Base-by-base conservation (phyloP, 768 basidiomycete genomes). In the Hydnum rufescens region DNA sequence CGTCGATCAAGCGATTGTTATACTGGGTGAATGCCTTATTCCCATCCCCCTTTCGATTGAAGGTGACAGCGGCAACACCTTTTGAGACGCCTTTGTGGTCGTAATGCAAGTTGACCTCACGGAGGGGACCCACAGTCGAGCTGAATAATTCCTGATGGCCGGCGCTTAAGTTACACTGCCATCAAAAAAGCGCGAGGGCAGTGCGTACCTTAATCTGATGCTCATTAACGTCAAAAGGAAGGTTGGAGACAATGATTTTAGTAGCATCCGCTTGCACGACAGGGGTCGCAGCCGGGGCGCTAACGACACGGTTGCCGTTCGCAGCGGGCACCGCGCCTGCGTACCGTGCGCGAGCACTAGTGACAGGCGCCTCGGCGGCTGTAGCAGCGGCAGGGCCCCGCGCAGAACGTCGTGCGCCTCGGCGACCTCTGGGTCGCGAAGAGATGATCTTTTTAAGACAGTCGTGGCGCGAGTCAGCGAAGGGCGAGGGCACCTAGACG, bases 1-100 rank as follows among this genome's bases (percentile, higher is more conserved):
- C 89, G 82, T 99, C 95, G 78, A 99, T 92, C 70, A 97, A 83
- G 65, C 95, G 82, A 71, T 86, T 87, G 76, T 99, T 88, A 73
- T 97, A 99, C 58, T 86, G 77, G 60, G 82, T 74, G 67, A 80
- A 90, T 2, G 95, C 95, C 73, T 82, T 87, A 64, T 78, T 78
- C 54, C 82, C 95, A 62, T 92, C 88, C 54, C 89, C 92, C 62
- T 80, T 82, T 61, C 74, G 76, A 60, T 72, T 70, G 74, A 97
- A 97, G 59, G 77, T 71, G 54, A 99, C 81, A 13, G 82, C 75
- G 32, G 93, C 93, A 55, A 80, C 72, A 54, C 95, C 95, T 64
- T 90, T 93, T 44, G 86, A 90, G 60, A 82, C 80, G 47, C 95
- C 95, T 54, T 71, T 65, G 44, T 75, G 68, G 68, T 92, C 85